Conservation (phyloP, 495 filamentous ascomycete genomes). For the Diplogelasinospora grovesii region DNA sequence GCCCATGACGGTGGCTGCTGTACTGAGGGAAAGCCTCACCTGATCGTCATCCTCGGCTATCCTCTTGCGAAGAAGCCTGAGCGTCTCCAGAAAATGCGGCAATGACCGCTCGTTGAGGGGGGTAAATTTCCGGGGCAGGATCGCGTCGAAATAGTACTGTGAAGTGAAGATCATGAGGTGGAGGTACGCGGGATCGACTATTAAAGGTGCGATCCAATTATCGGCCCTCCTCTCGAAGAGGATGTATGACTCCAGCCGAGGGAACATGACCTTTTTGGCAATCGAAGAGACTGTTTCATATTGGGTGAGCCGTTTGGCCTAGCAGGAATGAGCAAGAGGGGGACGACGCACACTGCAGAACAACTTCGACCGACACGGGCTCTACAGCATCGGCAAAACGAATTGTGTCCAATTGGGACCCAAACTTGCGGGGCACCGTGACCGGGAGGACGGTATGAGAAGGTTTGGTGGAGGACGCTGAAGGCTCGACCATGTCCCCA, state of each 20-base stretch:
- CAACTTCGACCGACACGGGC: not conserved
- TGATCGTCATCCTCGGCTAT: constrained; percentile 7
- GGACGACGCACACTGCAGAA: constrained; percentile 3
- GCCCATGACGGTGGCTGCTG: constrained; percentile 3
- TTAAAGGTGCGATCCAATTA: constrained; percentile 29
- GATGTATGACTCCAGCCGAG: constrained; percentile 33
- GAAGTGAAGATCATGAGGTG: constrained; percentile 32
- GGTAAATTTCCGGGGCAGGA: not conserved
- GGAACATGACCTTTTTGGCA: constrained; percentile 31
- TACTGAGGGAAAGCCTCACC: constrained; percentile 1
- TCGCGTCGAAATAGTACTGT: constrained; percentile 25
- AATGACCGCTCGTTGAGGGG: constrained; percentile 1
- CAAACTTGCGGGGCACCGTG: constrained; percentile 1
- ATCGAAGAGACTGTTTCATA: constrained; percentile 32
- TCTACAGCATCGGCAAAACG: constrained; percentile 2
- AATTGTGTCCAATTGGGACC: not conserved
- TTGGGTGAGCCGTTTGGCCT: constrained; percentile 4
- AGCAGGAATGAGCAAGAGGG: not conserved
- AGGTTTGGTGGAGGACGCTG: too few relatives aligned
- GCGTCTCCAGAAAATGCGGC: constrained; percentile 24
- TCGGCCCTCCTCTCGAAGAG: constrained; percentile 23
- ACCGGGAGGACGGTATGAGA: too few relatives aligned
- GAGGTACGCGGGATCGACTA: constrained; percentile 31
- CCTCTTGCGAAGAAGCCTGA: constrained; percentile 31
- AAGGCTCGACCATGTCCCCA: too few relatives aligned